Evolutionary conservation across 495 filamentous ascomycete genomes (phyloP), one percentile per base, ranked within the genome.

Genomic region (Hyaloscypha bicolor): DNA sequence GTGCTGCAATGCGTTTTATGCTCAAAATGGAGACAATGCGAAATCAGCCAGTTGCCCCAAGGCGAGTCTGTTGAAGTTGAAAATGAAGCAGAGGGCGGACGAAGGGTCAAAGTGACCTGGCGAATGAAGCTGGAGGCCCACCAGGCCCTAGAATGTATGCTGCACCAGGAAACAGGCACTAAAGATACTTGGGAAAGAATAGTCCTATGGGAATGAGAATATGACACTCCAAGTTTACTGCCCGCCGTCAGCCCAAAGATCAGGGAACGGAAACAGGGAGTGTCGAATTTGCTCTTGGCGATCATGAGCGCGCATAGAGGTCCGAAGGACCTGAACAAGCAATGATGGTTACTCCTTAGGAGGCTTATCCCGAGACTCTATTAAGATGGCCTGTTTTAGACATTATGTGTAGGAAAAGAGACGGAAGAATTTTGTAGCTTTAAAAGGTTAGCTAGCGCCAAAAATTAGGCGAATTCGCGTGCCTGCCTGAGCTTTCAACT

Each of bases 361-460:
- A 79, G 75, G 86, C 92, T 89, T 91, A 88, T 87, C 89, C 92
- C 95, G 95, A 96, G 95, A 99, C 95, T 99, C 95, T 99, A 99
- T 94, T 93, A 92, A 92, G 86, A 88, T 91, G 89, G 93, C 95
- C 90, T 80, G 42, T 48, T 48, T 48, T 84, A 85, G 89, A 95
- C 90, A 96, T 94, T 92, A 81, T 78, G 63, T 70, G 63, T 59
- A 83, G 82, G 79, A 86, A 85, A 81, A 84, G 79, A 77, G 79
- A 78, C 16, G 42, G 42, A 37, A 58, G 64, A 60, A 58, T 25
- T 42, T 35, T 70, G 53, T 63, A 68, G 59, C 55, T 68, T 61
- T 65, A 64, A 65, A 22, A n/a, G 9, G 21, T n/a, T n/a, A 21
- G 22, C n/a, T 61, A 37, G 39, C 64, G 64, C 64, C 60, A 66